phyloP scores from a whole-genome alignment of 2,329 filamentous ascomycete species.

The Septoria petroselini region DNA sequence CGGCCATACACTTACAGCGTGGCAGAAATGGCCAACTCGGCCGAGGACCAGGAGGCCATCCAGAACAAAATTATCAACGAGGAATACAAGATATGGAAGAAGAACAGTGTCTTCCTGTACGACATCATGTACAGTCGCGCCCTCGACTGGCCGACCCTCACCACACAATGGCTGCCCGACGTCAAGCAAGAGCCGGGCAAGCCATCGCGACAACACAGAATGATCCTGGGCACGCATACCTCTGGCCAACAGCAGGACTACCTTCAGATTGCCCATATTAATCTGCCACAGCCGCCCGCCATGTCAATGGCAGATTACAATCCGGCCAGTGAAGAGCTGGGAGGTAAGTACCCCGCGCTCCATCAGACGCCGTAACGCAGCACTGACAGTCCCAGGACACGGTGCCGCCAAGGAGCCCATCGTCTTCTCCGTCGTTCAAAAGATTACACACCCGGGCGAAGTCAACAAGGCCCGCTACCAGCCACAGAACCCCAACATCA shows the following conservation, averaged over 20 bases:
- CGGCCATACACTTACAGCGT: constrained; percentile 1
- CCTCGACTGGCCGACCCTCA: constrained; percentile 94
- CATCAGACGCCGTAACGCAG: not conserved
- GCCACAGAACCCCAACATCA: constrained; percentile 94
- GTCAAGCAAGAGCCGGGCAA: constrained; percentile 82
- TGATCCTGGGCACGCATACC: constrained; percentile 93
- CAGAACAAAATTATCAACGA: constrained; percentile 93
- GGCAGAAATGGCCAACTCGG: constrained; percentile 21
- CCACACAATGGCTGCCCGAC: constrained; percentile 97
- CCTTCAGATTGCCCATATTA: constrained; percentile 89
- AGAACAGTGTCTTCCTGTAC: constrained; percentile 97
- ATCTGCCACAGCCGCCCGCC: constrained; percentile 74
- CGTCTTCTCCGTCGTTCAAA: constrained; percentile 89
- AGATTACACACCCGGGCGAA: constrained; percentile 92
- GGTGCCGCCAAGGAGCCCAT: constrained; percentile 73
- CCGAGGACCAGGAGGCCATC: constrained; percentile 40
- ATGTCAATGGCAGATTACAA: constrained; percentile 84
- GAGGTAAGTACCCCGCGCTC: constrained; percentile 45
- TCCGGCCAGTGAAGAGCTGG: constrained; percentile 87
- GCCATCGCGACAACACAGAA: constrained; percentile 79
- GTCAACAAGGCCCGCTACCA: constrained; percentile 99
- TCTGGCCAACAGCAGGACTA: constrained; percentile 83
- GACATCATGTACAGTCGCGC: constrained; percentile 95
- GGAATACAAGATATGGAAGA: constrained; percentile 99
- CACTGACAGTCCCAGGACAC: constrained; percentile 52